Conservation (phyloP, 352 stramenopile species). For the Phytophthora podocarpi region DNA sequence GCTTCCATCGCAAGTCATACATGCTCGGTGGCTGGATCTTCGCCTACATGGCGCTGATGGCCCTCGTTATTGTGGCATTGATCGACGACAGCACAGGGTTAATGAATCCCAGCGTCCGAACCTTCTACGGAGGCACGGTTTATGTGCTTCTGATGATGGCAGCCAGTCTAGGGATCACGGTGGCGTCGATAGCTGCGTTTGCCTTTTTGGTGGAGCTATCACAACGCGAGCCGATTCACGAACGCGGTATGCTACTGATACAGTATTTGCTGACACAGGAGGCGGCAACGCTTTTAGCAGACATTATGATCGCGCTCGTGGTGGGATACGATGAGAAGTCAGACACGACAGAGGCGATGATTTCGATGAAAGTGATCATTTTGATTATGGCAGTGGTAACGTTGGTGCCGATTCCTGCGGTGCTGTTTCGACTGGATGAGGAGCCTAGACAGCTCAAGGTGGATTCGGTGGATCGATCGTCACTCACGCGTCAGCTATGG, state of each 20-base stretch:
- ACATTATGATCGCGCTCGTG: conserved; percentile 45
- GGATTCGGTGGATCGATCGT: conserved; percentile 64
- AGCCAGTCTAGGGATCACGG: conserved; percentile 62
- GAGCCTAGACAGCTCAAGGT: conserved; percentile 78
- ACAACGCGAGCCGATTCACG: conserved; percentile 78
- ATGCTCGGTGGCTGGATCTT: conserved; percentile 77
- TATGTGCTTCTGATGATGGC: conserved; percentile 80
- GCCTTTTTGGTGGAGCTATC: conserved; percentile 78
- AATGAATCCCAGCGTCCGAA: conserved; percentile 46
- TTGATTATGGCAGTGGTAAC: conserved; percentile 72
- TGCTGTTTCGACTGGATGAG: conserved; percentile 70
- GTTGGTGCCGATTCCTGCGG: conserved; percentile 65
- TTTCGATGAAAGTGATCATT: conserved; percentile 76
- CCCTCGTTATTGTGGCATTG: conserved; percentile 63
- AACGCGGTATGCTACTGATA: conserved; percentile 65
- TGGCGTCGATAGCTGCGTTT: conserved; percentile 61
- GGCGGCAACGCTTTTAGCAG: conserved; percentile 44
- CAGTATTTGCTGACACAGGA: conserved; percentile 73
- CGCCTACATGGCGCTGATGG: conserved; percentile 73
- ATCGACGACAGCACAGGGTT: conserved; percentile 51
- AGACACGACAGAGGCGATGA: conserved; percentile 35
- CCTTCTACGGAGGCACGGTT: conserved; percentile 62
- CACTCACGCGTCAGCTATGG: conserved; percentile 68
- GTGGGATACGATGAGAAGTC: conserved; percentile 48
- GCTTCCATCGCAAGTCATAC: conserved; percentile 79